phyloP scores from a whole-genome alignment of 192 early-diverging fungal genomes.

The Podila epicladia region DNA sequence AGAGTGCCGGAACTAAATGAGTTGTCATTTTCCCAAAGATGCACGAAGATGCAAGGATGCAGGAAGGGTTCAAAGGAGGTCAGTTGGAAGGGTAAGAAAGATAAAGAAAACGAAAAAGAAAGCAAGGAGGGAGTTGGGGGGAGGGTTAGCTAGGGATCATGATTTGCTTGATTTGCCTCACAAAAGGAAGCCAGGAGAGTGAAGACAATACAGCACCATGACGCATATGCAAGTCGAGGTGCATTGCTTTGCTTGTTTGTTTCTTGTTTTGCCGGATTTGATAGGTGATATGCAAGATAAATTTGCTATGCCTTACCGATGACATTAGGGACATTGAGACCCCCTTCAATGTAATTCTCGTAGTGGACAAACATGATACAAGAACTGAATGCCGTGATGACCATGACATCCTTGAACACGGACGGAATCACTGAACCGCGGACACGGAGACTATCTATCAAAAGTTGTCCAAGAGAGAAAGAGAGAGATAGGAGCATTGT shows the following conservation, averaged over 20 bases:
- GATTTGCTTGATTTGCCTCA: too few species aligned
- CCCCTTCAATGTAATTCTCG: neutral
- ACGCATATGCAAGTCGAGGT: neutral
- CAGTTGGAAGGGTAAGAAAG: neutral
- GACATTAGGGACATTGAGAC: conserved; percentile 21
- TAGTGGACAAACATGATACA: conserved; percentile 12
- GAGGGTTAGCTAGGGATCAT: too few species aligned
- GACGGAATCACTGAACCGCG: conserved; percentile 44
- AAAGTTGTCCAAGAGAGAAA: neutral
- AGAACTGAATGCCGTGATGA: conserved; percentile 24
- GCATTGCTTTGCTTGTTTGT: neutral
- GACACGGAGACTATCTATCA: conserved; percentile 36
- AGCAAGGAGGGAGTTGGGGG: neutral
- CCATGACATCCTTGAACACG: conserved; percentile 25
- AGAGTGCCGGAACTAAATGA: conserved; percentile 37
- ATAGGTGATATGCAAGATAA: neutral
- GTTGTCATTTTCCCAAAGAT: neutral
- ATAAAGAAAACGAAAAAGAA: neutral
- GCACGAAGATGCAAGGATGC: neutral
- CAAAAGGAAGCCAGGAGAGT: too few species aligned
- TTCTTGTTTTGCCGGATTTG: neutral
- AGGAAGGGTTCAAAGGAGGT: neutral
- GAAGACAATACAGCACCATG: too few species aligned
- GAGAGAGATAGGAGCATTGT: neutral
- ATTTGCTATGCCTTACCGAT: conserved; percentile 27